Conservation (phyloP, 176 grass and related monocot species). For the Pharus latifolius region DNA sequence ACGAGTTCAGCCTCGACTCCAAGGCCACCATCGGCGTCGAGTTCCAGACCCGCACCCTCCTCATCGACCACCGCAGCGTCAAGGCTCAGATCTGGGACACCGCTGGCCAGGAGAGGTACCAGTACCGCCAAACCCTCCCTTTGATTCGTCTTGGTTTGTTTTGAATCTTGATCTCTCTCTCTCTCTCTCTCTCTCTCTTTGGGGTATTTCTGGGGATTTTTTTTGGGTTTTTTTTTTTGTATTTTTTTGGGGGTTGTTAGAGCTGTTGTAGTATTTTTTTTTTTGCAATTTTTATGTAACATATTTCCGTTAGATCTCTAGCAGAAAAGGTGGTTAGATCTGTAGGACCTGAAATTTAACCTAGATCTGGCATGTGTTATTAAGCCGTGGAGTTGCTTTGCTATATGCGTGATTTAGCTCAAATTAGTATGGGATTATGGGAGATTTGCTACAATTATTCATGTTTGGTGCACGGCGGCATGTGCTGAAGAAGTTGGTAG, state of each 20-base stretch:
- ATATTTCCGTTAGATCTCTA: too few species aligned
- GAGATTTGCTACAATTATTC: too few species aligned
- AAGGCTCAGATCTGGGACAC: constrained; percentile 56
- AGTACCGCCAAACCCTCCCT: background rate
- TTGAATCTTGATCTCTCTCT: too few species aligned
- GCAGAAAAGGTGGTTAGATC: too few species aligned
- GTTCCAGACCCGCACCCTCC: constrained; percentile 82
- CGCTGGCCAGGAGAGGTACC: constrained; percentile 38
- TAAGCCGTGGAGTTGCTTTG: too few species aligned
- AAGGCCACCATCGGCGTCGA: constrained; percentile 96
- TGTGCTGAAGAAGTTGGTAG: too few species aligned
- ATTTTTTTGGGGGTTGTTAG: background rate
- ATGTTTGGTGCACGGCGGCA: too few species aligned
- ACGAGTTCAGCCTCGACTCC: constrained; percentile 94
- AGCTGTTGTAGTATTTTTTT: background rate
- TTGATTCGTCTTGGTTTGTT: background rate
- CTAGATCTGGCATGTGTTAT: too few species aligned
- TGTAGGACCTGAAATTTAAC: too few species aligned
- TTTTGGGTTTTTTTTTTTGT: background rate
- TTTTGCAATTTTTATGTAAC: too few species aligned
- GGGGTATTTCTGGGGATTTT: background rate
- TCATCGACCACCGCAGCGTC: constrained; percentile 52
- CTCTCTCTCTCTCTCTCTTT: background rate
- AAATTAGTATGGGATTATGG: too few species aligned
- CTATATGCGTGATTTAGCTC: too few species aligned